A percentile compares a stretch with the other conserved stretches of the same genome.
phyloP scores from a whole-genome alignment of 1,139 yeast genomes.

The Diutina scorzettiae region DNA sequence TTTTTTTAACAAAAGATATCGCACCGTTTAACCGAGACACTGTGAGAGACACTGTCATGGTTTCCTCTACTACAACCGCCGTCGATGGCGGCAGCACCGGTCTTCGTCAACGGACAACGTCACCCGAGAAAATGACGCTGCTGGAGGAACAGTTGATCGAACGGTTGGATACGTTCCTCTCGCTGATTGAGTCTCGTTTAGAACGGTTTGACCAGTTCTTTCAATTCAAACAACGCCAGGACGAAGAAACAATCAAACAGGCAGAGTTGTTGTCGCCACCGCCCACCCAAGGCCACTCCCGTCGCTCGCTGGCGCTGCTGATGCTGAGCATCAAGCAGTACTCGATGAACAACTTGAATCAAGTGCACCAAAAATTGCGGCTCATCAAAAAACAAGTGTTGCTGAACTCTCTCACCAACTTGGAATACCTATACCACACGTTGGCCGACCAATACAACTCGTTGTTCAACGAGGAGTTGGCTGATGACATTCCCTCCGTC shows the following conservation, averaged over 20 bases:
- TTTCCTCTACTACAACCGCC: neutral
- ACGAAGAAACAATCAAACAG: constrained; percentile 7
- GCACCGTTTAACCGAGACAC: neutral
- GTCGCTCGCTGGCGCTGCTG: constrained; percentile 8
- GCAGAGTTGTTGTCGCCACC: neutral
- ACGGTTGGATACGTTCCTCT: constrained; percentile 38
- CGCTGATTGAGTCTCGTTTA: constrained; percentile 41
- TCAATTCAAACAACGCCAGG: constrained; percentile 17
- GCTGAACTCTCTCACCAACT: constrained; percentile 29
- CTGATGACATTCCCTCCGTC: neutral
- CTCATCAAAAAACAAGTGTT: constrained; percentile 31
- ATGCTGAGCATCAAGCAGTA: constrained; percentile 21
- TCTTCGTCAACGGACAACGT: constrained; percentile 3
- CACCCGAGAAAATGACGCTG: neutral
- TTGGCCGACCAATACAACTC: constrained; percentile 46
- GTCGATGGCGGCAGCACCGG: too few relatives aligned
- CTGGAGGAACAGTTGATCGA: constrained; percentile 37
- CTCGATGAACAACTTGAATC: constrained; percentile 23
- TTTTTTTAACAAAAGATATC: neutral
- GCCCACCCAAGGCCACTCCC: neutral
- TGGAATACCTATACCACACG: constrained; percentile 36
- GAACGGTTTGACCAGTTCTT: constrained; percentile 43
- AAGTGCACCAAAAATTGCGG: constrained; percentile 31
- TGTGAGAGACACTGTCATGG: neutral
- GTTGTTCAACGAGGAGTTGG: constrained; percentile 15